Percentiles rank a stretch among this genome's conserved stretches.
Evolutionary conservation across 768 basidiomycete species (phyloP).

Genomic region (Boletus insuetus): DNA sequence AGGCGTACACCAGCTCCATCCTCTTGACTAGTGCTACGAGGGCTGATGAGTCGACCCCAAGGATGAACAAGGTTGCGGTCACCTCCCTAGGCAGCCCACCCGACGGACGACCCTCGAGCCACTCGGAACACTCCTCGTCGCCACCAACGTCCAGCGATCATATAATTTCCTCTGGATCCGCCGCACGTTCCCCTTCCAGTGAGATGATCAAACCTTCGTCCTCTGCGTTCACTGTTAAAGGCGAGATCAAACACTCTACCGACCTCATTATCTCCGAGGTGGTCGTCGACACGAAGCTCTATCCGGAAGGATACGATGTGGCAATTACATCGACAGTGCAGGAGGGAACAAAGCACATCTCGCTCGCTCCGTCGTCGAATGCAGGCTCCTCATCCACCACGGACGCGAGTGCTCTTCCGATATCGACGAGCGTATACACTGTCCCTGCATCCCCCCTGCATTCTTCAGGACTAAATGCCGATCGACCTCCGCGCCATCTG

Average conservation of each 20-base stretch:
- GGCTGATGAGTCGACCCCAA: slow-evolving; percentile 39
- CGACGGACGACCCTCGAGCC: slow-evolving; percentile 13
- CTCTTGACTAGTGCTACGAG: slow-evolving; percentile 37
- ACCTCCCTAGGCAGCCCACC: slow-evolving; percentile 20
- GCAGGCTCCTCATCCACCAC: background rate
- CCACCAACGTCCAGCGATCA: slow-evolving; percentile 21
- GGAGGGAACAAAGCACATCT: slow-evolving; percentile 36
- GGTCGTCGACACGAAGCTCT: slow-evolving; percentile 78
- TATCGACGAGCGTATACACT: slow-evolving; percentile 62
- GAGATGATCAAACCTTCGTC: slow-evolving; percentile 36
- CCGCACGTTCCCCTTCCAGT: slow-evolving; percentile 32
- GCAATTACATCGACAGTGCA: slow-evolving; percentile 43
- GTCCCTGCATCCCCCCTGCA: slow-evolving; percentile 82
- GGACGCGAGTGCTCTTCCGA: slow-evolving; percentile 40
- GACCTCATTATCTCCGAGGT: slow-evolving; percentile 79
- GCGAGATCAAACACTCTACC: slow-evolving; percentile 55
- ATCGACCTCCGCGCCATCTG: slow-evolving; percentile 63
- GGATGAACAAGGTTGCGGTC: slow-evolving; percentile 38
- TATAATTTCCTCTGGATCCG: slow-evolving; percentile 24
- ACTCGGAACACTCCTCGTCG: slow-evolving; percentile 20
- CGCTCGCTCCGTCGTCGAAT: slow-evolving; percentile 26
- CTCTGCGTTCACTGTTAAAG: slow-evolving; percentile 60
- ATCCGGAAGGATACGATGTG: slow-evolving; percentile 71
- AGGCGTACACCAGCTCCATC: slow-evolving; percentile 50
- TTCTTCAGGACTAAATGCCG: slow-evolving; percentile 60